Conservation (phyloP, 257 asterid species). For the Primulina huaijiensis region DNA sequence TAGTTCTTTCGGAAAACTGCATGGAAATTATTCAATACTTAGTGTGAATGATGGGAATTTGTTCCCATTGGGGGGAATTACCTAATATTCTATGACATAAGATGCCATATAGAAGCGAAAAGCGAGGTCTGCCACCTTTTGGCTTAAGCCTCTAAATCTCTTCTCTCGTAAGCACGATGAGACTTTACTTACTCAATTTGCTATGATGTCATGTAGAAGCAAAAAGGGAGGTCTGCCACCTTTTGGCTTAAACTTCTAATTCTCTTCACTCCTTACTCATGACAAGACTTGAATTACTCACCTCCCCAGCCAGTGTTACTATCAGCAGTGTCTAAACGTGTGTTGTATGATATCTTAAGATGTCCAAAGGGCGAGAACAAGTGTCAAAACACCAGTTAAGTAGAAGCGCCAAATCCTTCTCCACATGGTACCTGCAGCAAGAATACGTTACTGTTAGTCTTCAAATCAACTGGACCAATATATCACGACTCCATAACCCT, state of each 20-base stretch:
- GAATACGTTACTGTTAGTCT: slow-evolving; percentile 32
- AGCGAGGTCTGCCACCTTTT: slow-evolving; percentile 44
- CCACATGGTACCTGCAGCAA: slow-evolving; percentile 21
- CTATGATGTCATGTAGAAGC: too few relatives aligned
- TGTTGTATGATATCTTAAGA: slow-evolving; percentile 20
- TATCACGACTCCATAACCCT: background rate
- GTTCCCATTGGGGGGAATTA: slow-evolving; percentile 41
- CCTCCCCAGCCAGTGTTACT: slow-evolving; percentile 30
- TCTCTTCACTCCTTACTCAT: slow-evolving; percentile 26
- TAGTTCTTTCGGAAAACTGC: slow-evolving; percentile 70
- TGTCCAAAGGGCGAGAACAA: slow-evolving; percentile 30
- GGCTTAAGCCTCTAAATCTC: slow-evolving; percentile 42
- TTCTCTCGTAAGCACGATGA: slow-evolving; percentile 24
- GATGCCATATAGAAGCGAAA: slow-evolving; percentile 14
- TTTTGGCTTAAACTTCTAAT: slow-evolving; percentile 47
- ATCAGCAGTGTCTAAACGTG: slow-evolving; percentile 16
- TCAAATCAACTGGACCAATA: background rate
- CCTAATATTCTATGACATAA: slow-evolving; percentile 22
- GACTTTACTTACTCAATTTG: slow-evolving; percentile 18
- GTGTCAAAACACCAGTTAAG: slow-evolving; percentile 32
- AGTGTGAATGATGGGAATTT: slow-evolving; percentile 25
- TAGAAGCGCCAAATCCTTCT: slow-evolving; percentile 33
- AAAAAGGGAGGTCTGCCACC: slow-evolving; percentile 42
- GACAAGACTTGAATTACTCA: slow-evolving; percentile 24
- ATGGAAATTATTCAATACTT: slow-evolving; percentile 24